A percentile compares a stretch with the other conserved stretches of the same genome.
Conservation (phyloP, 2,329 filamentous ascomycete genomes). For the Myriosclerotinia scirpicola region DNA sequence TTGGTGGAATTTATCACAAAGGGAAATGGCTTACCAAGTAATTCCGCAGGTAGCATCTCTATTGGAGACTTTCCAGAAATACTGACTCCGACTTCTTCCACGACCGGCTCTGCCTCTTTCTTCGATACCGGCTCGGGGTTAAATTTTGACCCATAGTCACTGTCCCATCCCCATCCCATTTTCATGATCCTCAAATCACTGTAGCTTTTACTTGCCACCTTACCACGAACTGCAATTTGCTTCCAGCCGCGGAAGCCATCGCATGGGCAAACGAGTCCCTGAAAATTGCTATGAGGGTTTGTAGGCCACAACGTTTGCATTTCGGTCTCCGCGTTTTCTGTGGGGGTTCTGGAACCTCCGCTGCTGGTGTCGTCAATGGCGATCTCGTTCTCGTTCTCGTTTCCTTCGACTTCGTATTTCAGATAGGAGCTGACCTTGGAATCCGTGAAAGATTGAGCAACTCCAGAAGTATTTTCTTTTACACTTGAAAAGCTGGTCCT, state of each 20-base stretch:
- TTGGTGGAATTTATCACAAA: conserved; percentile 15
- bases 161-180: conserved; percentile 52
- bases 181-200: conserved; percentile 58
- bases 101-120: conserved; percentile 11
- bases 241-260: conserved; percentile 62
- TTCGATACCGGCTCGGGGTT: conserved; percentile 1
- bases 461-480: conserved; percentile 37
- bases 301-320: conserved; percentile 30
- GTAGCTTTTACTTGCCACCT: conserved; percentile 60
- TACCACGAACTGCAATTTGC: conserved; percentile 56
- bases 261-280: conserved; percentile 58
- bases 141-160: conserved; percentile 27
- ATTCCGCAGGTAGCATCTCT: conserved; percentile 68
- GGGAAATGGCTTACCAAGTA: conserved; percentile 59
- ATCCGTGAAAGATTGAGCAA: conserved; percentile 62
- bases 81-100: conserved; percentile 33
- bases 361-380: conserved; percentile 45
- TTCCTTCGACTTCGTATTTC: conserved; percentile 25
- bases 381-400: conserved; percentile 51
- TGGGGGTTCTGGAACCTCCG: conserved; percentile 34
- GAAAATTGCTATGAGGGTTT: conserved; percentile 55
- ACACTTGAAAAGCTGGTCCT: conserved; percentile 39
- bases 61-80: conserved; percentile 55
- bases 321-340: conserved; percentile 20
- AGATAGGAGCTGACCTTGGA: conserved; percentile 59